Conservation (phyloP, 495 filamentous ascomycete genomes). For the Penicillium roqueforti region DNA sequence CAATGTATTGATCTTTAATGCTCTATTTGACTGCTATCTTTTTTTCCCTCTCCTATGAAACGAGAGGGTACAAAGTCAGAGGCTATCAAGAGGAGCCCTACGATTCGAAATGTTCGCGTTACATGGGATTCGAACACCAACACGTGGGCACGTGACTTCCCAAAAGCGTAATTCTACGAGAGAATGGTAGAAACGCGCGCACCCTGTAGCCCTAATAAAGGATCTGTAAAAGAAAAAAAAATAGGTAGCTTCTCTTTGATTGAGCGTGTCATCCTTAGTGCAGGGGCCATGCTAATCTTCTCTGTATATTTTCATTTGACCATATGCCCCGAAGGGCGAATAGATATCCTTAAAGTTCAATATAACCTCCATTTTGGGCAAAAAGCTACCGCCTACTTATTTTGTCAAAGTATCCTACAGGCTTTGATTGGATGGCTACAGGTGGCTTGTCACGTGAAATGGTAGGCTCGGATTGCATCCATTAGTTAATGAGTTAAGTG, state of each 20-base stretch:
- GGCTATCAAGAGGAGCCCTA: background rate
- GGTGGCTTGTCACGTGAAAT: background rate
- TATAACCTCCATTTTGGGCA: constrained; percentile 21
- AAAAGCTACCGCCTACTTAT: constrained; percentile 3
- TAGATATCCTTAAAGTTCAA: constrained; percentile 10
- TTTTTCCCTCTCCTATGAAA: background rate
- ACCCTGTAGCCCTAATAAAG: constrained; percentile 17
- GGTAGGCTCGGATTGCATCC: background rate
- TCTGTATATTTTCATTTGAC: constrained; percentile 82
- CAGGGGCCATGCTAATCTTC: constrained; percentile 99
- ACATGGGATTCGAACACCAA: background rate
- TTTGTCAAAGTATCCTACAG: background rate
- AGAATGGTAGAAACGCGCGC: background rate
- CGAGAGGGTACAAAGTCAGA: background rate
- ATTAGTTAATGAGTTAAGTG: too few relatives aligned
- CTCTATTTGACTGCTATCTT: background rate
- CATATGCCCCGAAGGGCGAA: constrained; percentile 68
- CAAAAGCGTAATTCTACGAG: background rate
- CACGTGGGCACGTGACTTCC: background rate
- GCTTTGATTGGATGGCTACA: background rate
- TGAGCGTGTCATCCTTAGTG: constrained; percentile 99
- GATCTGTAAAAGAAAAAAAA: constrained; percentile 52
- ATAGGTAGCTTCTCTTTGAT: constrained; percentile 93
- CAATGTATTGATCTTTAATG: background rate
- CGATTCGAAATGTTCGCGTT: background rate